Base-by-base conservation (phyloP, 2,329 filamentous ascomycete genomes). In the Neoarthrinium moseri region DNA sequence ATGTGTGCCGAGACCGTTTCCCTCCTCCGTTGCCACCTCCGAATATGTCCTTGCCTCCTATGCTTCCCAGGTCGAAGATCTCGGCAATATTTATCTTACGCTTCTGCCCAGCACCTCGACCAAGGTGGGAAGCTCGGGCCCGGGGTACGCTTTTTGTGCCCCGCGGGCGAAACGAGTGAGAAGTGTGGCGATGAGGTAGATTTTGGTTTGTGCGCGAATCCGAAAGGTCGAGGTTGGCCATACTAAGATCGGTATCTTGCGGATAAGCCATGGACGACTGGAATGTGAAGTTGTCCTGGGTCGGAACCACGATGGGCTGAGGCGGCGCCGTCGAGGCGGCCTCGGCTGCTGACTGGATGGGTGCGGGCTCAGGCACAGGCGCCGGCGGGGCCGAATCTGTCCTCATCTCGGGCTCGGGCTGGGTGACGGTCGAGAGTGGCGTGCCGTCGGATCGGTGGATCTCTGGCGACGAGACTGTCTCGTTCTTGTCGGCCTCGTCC, bases 31-130 rank as follows among this genome's bases (percentile, higher is more conserved):
- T 64, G 23, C 67, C 68, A 12, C 73, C 71, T 52, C 43, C 33
- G 21, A 77, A 77, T 26, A 73, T 62, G 50, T 89, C 85, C 59
- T 85, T 86, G 34, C 79, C 79, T 24, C 77, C 77, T 41, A 87
- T 63, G 52, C 80, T 82, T 43, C 81, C 80, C 6, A 87, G 70
- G 58, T 89, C 86, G 60, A 91, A 91, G 44, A 90, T 83, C 58
- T 91, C 87, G 20, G 82, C 80, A 57, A 88, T 78, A 56, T 87
- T 86, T 55, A 89, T 77, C 56, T 86, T 80, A 33, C 87, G 78
- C 65, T 92, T 92, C 55, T 82, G 77, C 2, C 87, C 87, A 7
- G 85, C 80, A 6, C 81, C 83, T 48, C 77, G 77, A 4, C 83
- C 82, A 7, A 88, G 67, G 38, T 77, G 72, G 52, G 56, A 29